Base-by-base conservation (phyloP, 192 early-diverging fungal species). In the Dissophora globulifera region DNA sequence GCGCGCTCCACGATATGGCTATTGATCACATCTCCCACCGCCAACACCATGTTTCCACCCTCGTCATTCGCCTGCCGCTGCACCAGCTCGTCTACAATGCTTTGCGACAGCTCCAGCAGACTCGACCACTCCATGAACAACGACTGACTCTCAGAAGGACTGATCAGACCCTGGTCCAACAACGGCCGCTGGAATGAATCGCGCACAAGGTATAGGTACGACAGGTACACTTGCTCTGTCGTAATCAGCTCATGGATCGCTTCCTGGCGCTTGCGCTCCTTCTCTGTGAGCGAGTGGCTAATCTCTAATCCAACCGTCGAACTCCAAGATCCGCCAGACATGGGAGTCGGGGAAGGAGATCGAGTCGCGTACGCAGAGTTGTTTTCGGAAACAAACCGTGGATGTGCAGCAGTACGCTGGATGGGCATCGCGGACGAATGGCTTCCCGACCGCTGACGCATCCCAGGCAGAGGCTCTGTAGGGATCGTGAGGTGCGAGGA, bases 41-140 rank as follows among this genome's bases (percentile, higher is more conserved):
- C 81, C 31, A 85, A 67, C 20, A 92, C 83, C 16, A 90, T 69
- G 35, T 13, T 13, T 38, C 35, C 35, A 5, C 71, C 71, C 13
- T 64, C 26, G 17, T 82, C 74, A 31, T 86, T 81, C 45, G 49
- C 49, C 58, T 91, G 89, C 8, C 89, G 55, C 41, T 79, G 56
- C 33, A 90, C 88, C 33, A 93, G 74, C 46, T 93, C 91, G 35
- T 86, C 85, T 1, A 93, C 80, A 54, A 94, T 84, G 2, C 83
- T 83, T 3, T 85, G 83, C 33, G 93, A 93, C 38, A 83, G 82
- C 19, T 90, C 52, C 50, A 91, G 41, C 38, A 95, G 84, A 51
- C 88, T 87, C 31, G 93, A 88, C 32, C 96, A 84, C 66, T 99
- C 97, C 41, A 85, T 85, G 78, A 99, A 99, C 31, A 95, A 81